Evolutionary conservation across 169 alveolate genomes (phyloP), one percentile per base, ranked within the genome.

Genomic region (Babesia caballi): DNA sequence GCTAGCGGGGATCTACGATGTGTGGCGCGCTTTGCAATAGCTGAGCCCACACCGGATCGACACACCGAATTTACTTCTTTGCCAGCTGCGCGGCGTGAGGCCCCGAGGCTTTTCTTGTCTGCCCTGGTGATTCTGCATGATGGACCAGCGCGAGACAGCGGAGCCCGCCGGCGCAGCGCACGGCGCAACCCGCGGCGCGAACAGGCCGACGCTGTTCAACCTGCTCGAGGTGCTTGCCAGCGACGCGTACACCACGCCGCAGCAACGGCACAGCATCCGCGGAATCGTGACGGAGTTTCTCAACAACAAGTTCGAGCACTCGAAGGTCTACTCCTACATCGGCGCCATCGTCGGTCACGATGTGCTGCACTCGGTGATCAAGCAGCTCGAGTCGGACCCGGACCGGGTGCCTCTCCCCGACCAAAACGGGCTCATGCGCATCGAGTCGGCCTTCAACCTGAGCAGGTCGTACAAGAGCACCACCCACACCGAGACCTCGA

Each of bases 291-390:
- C 95, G 7, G 93, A 91, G 66, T 93, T 92, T 54, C 81, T 93
- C 51, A 86, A 89, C 73, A 92, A 93, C 68, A 93, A 92, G 67
- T 83, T 93, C 15, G 94, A 91, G 38, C 95, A 93, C 63, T 87
- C 94, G 30, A 93, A 93, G 58, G 91, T 93, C 40, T 91, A 91
- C 75, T 85, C 94, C 41, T 91, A 90, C 84, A 91, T 91, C 35
- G 95, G 95, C 61, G 94, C 95, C 7, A 90, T 91, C 1, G 94
- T 91, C 0, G 95, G 95, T 3, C 95, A 91, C 66, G 95, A 91
- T 74, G 85, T 87, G 38, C 81, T 91, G 52, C 94, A 91, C 51
- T 85, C 91, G 32, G 91, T 90, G 19, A 89, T 91, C 19, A 83
- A 85, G 42, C 87, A 89, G 68, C 87, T 91, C 56, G 95, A 91